Percentiles rank a stretch among this genome's conserved stretches.
phyloP scores from a whole-genome alignment of 192 early-diverging fungal genomes.

The Coemansia erecta region DNA sequence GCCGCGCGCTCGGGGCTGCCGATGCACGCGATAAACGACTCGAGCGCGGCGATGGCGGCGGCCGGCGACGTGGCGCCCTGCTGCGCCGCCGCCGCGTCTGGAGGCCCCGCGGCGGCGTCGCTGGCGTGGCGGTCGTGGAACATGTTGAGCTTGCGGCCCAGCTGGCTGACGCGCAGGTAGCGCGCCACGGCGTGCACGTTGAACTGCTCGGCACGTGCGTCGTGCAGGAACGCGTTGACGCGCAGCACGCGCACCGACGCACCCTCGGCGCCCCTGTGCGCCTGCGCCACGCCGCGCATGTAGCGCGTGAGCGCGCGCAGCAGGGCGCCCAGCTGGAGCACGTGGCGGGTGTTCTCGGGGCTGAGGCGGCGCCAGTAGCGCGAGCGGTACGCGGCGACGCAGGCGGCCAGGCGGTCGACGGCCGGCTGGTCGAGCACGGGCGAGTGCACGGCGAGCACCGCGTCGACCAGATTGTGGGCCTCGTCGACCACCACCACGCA shows the following conservation, averaged over 20 bases:
- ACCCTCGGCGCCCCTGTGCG: slow-evolving; percentile 1
- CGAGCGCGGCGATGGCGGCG: slow-evolving; percentile 27
- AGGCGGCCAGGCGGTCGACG: slow-evolving; percentile 15
- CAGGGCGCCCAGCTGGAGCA: slow-evolving; percentile 68
- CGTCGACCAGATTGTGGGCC: slow-evolving; percentile 74
- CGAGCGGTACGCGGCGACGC: slow-evolving; percentile 61
- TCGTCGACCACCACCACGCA: slow-evolving; percentile 87
- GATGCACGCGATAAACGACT: slow-evolving; percentile 41
- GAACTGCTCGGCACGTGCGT: slow-evolving; percentile 70
- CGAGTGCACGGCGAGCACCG: slow-evolving; percentile 70
- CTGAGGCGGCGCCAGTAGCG: slow-evolving; percentile 68
- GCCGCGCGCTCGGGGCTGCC: slow-evolving; percentile 31
- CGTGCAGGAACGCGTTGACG: slow-evolving; percentile 70
- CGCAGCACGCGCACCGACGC: slow-evolving; percentile 33
- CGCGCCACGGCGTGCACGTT: slow-evolving; percentile 76
- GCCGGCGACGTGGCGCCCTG: slow-evolving; percentile 12
- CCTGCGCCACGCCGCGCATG: slow-evolving; percentile 32
- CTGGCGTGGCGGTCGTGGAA: slow-evolving; percentile 22
- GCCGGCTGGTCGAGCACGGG: slow-evolving; percentile 56
- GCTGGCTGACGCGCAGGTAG: slow-evolving; percentile 66
- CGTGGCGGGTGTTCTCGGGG: slow-evolving; percentile 71
- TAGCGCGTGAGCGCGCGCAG: slow-evolving; percentile 57
- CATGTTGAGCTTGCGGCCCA: slow-evolving; percentile 59
- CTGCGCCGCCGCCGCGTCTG: not conserved
- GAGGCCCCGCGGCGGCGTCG: not conserved